Evolutionary conservation across 495 filamentous ascomycete species (phyloP).

Genomic region (Clavariopsis aquatica): DNA sequence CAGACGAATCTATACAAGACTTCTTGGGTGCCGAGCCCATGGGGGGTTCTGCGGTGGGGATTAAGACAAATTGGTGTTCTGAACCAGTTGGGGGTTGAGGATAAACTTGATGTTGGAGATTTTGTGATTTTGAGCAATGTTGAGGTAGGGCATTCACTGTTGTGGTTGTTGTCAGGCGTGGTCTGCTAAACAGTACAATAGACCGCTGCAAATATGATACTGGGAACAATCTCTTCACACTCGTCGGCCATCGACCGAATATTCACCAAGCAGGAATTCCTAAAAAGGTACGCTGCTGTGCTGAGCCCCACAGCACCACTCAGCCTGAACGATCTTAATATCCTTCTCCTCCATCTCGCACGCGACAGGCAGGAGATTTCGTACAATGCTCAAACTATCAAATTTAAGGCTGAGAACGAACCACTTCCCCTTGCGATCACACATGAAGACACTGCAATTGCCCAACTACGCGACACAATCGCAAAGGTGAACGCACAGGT

Average conservation of each 20-base stretch:
- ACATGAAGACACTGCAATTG: slow-evolving; percentile 75
- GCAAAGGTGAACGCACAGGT: slow-evolving; percentile 52
- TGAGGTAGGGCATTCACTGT: slow-evolving; percentile 44
- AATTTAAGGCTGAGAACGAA: slow-evolving; percentile 58
- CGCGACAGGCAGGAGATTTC: slow-evolving; percentile 42
- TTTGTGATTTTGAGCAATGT: slow-evolving; percentile 64
- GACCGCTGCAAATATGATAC: slow-evolving; percentile 39
- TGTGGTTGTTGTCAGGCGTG: background rate
- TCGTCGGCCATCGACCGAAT: slow-evolving; percentile 20
- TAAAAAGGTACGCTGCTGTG: slow-evolving; percentile 29
- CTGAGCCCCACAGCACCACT: slow-evolving; percentile 25
- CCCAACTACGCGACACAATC: slow-evolving; percentile 57
- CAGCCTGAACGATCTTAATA: slow-evolving; percentile 28
- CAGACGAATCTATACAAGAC: slow-evolving; percentile 64
- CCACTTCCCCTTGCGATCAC: slow-evolving; percentile 58
- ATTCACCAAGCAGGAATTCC: slow-evolving; percentile 28
- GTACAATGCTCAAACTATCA: slow-evolving; percentile 53
- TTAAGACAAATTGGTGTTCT: slow-evolving; percentile 67
- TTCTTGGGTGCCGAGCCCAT: slow-evolving; percentile 56
- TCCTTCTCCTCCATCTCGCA: slow-evolving; percentile 42
- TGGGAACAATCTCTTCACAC: slow-evolving; percentile 20
- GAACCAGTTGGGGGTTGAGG: slow-evolving; percentile 51
- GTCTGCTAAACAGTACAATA: slow-evolving; percentile 2
- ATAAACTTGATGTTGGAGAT: slow-evolving; percentile 53
- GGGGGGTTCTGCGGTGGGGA: slow-evolving; percentile 73